Conservation (phyloP, 2,329 filamentous ascomycete species). For the Exophiala lecanii-corni region DNA sequence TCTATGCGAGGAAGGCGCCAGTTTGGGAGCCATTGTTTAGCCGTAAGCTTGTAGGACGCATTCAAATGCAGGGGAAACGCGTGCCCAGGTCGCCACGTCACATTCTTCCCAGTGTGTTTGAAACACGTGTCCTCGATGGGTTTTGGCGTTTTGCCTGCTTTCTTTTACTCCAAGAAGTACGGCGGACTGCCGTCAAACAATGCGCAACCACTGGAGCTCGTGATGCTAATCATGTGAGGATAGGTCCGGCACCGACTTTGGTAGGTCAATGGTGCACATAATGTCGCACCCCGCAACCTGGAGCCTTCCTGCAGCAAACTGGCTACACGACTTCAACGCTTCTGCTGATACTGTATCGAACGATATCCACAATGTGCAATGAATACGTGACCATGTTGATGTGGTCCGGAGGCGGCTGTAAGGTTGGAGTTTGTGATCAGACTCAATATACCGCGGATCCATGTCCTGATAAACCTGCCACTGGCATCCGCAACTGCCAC, state of each 20-base stretch:
- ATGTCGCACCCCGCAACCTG: neutral
- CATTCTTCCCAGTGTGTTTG: neutral
- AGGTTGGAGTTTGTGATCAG: neutral
- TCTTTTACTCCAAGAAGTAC: neutral
- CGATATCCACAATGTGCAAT: neutral
- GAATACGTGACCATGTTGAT: neutral
- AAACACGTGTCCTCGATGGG: neutral
- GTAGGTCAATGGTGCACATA: neutral
- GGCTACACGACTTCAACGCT: neutral
- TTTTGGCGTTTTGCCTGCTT: neutral
- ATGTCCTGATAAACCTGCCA: slow-evolving; percentile 1
- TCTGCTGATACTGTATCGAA: neutral
- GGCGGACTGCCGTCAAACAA: neutral
- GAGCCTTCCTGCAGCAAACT: neutral
- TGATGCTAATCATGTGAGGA: neutral
- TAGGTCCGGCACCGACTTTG: neutral
- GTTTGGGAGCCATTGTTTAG: neutral
- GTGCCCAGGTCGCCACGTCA: neutral
- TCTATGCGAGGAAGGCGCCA: neutral
- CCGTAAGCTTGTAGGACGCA: neutral
- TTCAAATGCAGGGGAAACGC: neutral
- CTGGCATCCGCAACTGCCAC: neutral
- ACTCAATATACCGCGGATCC: neutral
- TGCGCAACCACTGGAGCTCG: neutral
- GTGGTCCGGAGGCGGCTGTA: neutral